Evolutionary conservation across 345 rosid genomes (phyloP).

Genomic region (Citropsis articulata): DNA sequence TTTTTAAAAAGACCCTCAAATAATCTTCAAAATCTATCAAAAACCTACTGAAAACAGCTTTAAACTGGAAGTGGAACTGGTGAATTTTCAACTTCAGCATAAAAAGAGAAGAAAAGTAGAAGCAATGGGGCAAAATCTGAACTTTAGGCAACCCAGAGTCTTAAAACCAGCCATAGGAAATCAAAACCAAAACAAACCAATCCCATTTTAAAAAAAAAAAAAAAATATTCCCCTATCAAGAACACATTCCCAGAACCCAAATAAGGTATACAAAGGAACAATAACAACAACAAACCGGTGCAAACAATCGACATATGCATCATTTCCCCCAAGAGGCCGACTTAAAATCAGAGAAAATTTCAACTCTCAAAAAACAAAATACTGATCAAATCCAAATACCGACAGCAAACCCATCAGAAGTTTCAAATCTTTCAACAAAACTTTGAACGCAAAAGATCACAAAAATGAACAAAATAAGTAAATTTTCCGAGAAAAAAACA

Average conservation of each 20-base stretch:
- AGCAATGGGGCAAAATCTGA: slow-evolving; percentile 7
- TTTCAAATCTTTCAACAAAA: not conserved
- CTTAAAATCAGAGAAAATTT: slow-evolving; percentile 5
- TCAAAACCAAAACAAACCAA: not conserved
- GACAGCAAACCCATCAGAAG: slow-evolving; percentile 23
- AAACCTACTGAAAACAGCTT: not conserved
- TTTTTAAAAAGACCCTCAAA: not conserved
- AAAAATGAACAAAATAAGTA: not conserved
- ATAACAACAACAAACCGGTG: not conserved
- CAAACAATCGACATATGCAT: not conserved
- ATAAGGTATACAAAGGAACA: not conserved
- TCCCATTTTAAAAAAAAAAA: not conserved
- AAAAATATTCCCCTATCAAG: not conserved
- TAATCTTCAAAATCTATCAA: slow-evolving; percentile 15
- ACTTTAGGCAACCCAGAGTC: not conserved
- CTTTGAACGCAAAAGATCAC: not conserved
- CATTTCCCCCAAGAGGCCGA: not conserved
- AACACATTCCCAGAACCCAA: not conserved
- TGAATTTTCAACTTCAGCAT: not conserved
- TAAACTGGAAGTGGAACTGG: slow-evolving; percentile 1
- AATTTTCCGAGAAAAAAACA: not conserved
- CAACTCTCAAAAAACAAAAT: slow-evolving; percentile 5
- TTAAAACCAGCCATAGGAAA: not conserved
- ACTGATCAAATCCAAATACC: slow-evolving; percentile 14
- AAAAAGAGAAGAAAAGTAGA: not conserved